Evolutionary conservation across 805 yeast species (phyloP), one percentile per base, ranked within the genome.

Genomic region (Suhomyces tanzawaensis): DNA sequence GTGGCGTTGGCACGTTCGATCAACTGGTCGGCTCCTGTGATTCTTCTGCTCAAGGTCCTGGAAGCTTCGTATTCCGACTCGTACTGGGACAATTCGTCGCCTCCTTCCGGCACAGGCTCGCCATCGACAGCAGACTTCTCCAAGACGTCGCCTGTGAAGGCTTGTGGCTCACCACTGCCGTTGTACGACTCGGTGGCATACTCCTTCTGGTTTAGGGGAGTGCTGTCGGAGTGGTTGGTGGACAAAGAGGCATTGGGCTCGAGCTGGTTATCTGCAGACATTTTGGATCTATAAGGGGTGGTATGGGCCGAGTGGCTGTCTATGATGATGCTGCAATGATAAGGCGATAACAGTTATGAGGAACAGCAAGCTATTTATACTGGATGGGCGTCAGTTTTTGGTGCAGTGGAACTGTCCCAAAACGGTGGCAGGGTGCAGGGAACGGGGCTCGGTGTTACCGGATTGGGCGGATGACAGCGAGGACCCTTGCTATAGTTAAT

Each of bases 21-120:
- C 29, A 53, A 37, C 4, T 44, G 37, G 19, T 52, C 60, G 3
- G 49, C 47, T 7, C 54, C 57, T 1, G 57, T 56, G 40, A 54
- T 19, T 28, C 51, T 35, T 16, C 56, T 38, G 19, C 48, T 46
- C 28, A 55, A 29, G 9, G 48, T 37, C 18, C 57, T 57, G 12
- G 63, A 46, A 4, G 52, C 48, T 4, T 43, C 34, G 12, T 44
- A 55, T 39, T 49, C 49, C 18, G 57, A 39, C 32, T 57, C 62
- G 30, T 51, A 49, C 29, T 61, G 42, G 34, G 53, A 56, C 6
- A 49, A 55, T 13, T 42, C 48, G 2, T 39, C 46, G 12, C 38
- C 41, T 12, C 26, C 35, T 8, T 37, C 42, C 4, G 41, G 41
- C 11, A 33, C 29, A 13, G 17, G 29, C 14, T 23, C 27, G 15